phyloP scores from a whole-genome alignment of 2,329 filamentous ascomycete genomes.

The Verruconis gallopava region DNA sequence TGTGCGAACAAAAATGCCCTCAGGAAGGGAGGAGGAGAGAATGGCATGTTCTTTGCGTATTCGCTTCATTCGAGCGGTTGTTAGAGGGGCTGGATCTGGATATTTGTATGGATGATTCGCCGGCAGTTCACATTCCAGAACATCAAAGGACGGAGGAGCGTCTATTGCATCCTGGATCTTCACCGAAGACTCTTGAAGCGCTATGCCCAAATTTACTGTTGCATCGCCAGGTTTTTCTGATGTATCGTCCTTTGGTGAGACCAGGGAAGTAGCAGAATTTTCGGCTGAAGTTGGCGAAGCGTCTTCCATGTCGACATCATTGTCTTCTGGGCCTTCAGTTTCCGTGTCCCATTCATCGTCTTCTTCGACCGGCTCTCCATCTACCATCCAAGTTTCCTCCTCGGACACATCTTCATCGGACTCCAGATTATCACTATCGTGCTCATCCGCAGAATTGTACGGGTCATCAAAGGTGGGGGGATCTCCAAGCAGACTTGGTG shows the following conservation, averaged over 20 bases:
- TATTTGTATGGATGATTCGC: slow-evolving; percentile 25
- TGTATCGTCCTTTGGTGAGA: background rate
- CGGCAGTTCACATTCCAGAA: slow-evolving; percentile 24
- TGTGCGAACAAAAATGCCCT: slow-evolving; percentile 43
- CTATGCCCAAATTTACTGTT: background rate
- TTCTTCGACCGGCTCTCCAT: slow-evolving; percentile 4
- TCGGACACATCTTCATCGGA: background rate
- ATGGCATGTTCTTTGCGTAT: slow-evolving; percentile 47
- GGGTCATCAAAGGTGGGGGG: background rate
- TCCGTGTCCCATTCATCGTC: slow-evolving; percentile 5
- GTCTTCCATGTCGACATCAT: background rate
- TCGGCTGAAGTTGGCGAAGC: background rate
- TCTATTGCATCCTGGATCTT: slow-evolving; percentile 4
- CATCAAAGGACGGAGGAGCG: slow-evolving; percentile 19
- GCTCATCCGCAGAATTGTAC: background rate
- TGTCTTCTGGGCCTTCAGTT: background rate
- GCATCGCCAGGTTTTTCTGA: background rate
- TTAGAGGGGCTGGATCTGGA: slow-evolving; percentile 33
- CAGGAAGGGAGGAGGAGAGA: slow-evolving; percentile 39
- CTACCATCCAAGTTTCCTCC: slow-evolving; percentile 1
- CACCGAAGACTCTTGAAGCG: background rate
- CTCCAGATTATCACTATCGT: slow-evolving; percentile 1
- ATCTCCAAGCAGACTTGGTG: background rate
- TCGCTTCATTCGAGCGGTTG: slow-evolving; percentile 32
- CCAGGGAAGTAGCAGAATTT: background rate